phyloP scores from a whole-genome alignment of 495 filamentous ascomycete genomes.

The Penicillium daleae region DNA sequence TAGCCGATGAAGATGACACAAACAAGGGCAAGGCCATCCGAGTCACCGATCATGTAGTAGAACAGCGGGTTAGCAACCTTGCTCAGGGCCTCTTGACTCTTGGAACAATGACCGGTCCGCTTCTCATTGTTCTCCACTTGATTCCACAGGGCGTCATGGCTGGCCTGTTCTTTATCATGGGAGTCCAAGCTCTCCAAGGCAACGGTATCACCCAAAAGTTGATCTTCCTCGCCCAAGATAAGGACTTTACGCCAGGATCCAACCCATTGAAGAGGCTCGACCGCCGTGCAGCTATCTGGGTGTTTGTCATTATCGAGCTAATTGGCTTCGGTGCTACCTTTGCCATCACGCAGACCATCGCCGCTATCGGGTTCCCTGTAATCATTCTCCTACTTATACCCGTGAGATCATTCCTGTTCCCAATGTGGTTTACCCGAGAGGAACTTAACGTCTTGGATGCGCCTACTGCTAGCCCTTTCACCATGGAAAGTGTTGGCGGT shows the following conservation, averaged over 20 bases:
- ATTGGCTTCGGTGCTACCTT: conserved; percentile 84
- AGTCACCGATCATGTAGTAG: conserved; percentile 74
- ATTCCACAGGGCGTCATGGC: conserved; percentile 89
- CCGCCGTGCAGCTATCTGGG: conserved; percentile 69
- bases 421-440: conserved; percentile 64
- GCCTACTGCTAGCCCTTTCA: conserved; percentile 81
- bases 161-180: conserved; percentile 95
- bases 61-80: conserved; percentile 88
- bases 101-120: conserved; percentile 84
- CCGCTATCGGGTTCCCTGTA: conserved; percentile 91
- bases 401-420: conserved; percentile 71
- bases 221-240: conserved; percentile 74
- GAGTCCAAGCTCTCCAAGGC: conserved; percentile 74
- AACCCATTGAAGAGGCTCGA: conserved; percentile 68
- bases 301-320: conserved; percentile 76
- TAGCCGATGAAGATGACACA: conserved; percentile 59
- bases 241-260: conserved; percentile 59
- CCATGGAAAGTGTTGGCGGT: conserved; percentile 83
- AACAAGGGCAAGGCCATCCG: conserved; percentile 66
- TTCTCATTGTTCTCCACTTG: conserved; percentile 79
- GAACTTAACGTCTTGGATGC: conserved; percentile 77
- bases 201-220: conserved; percentile 87
- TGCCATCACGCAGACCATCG: conserved; percentile 94
- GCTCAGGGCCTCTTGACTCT: conserved; percentile 81
- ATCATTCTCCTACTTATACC: conserved; percentile 85